Conservation (phyloP, 352 stramenopile genomes). For the Globisporangium alternatum region DNA sequence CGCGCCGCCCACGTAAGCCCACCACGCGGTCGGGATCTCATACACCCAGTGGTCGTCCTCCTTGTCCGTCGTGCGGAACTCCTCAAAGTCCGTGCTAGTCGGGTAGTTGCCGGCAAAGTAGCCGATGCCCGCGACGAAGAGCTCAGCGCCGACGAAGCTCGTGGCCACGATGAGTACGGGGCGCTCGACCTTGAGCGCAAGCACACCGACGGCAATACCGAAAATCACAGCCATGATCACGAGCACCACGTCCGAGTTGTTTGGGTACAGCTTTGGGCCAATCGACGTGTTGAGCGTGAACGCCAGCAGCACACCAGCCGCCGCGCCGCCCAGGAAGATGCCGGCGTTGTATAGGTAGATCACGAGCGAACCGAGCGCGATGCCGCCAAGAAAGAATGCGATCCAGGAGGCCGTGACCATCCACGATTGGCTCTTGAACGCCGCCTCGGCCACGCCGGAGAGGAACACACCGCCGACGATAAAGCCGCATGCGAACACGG, state of each 20-base stretch:
- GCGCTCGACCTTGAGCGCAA: constrained; percentile 49
- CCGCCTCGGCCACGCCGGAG: constrained; percentile 29
- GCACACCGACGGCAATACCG: constrained; percentile 32
- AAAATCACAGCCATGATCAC: constrained; percentile 43
- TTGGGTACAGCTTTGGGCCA: constrained; percentile 29
- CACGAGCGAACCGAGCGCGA: constrained; percentile 30
- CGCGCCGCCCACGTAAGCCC: constrained; percentile 64
- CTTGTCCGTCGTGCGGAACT: constrained; percentile 24
- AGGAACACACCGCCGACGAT: constrained; percentile 39
- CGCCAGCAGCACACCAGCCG: constrained; percentile 36
- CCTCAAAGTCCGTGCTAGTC: constrained; percentile 42
- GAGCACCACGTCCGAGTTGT: constrained; percentile 42
- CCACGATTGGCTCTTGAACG: constrained; percentile 27
- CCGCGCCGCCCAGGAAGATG: constrained; percentile 40
- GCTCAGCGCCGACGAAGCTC: constrained; percentile 40
- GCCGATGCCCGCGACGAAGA: constrained; percentile 44
- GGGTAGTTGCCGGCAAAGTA: constrained; percentile 61
- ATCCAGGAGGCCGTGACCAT: constrained; percentile 50
- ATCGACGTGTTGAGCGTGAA: constrained; percentile 55
- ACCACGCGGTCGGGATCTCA: constrained; percentile 65
- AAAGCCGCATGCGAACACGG: constrained; percentile 45
- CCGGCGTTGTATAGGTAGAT: constrained; percentile 46
- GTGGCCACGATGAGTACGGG: constrained; percentile 54
- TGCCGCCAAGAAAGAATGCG: constrained; percentile 38
- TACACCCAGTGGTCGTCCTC: constrained; percentile 50